Base-by-base conservation (phyloP, 2,329 filamentous ascomycete species). In the Exserohilum turcica region DNA sequence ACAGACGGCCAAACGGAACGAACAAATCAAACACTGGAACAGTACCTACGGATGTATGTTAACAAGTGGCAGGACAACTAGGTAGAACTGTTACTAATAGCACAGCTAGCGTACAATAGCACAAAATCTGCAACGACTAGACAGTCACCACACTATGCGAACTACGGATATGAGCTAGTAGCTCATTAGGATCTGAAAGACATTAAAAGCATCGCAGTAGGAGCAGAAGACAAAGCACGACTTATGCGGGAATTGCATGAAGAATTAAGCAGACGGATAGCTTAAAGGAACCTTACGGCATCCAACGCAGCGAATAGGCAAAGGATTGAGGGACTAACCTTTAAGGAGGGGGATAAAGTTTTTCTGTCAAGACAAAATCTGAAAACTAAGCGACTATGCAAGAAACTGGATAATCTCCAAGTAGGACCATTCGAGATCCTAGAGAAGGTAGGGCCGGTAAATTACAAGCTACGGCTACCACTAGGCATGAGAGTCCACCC, bases 271-370 rank as follows among this genome's bases (percentile, higher is more conserved):
- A 10, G 35, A 3, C 35, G 24, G 27, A 27, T 44, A 3, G 9
- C 31, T 36, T 24, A 44, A 27, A 27, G 12, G 33, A 36, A n/a
- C 16, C 15, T 16, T 18, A 18, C 3, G 7, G 7, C 8, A 18
- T 16, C 33, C 9, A 16, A 36, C 16, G 33, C 33, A 2, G 37
- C 12, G 3, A 40, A 27, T 40, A 40, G 28, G 8, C 8, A 40
- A 28, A 40, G 19, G 10, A 40, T 40, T 40, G 28, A 39, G 36
- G 9, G 36, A 42, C 38, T 42, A 42, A 42, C n/a, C 21, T 42
- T 35, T 44, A 44, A 44, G 43, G 36, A 37, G 24, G 8, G 43
- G 15, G 19, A 45, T 16, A 45, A 28, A 37, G 43, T 45, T 36
- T 37, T 45, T 7, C 7, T 24, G 7, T 24, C 7, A 24, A 24